Evolutionary conservation across 331 rosid species (phyloP), one percentile per base, ranked within the genome.

Genomic region (Saraca asoca): DNA sequence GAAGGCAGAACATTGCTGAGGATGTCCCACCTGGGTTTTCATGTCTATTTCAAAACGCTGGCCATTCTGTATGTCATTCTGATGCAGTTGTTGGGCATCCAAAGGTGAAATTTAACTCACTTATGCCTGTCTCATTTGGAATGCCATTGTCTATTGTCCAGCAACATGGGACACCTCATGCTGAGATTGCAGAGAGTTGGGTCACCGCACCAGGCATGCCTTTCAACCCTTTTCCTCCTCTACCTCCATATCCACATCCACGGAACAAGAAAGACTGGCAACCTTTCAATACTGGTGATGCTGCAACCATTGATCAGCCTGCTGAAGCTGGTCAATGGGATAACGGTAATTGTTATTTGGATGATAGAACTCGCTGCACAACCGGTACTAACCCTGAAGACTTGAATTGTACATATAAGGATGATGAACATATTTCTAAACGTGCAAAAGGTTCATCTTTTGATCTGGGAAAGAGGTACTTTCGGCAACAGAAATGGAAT

Each of bases 21-120:
- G 99, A 94, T 80, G 77, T 68, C 68, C 99, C 99, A 63, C 99
- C 99, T 5, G 99, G 99, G 46, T 94, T 94, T 81, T 90, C 98
- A 7, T 78, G 83, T 63, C 92, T 88, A 58, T 31, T 76, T 33
- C 73, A 54, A 66, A 73, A 56, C 71, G 72, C 33, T 38, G 46
- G 72, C 63, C 74, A 67, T 70, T 70, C 74, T 24, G 73, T 74
- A 69, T 43, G 74, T 68, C 59, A 79, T 69, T 34, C 71, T 16
- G 74, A 80, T 39, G 54, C 77, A 34, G 82, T 77, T 48, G 34
- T 78, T 18, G 96, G 97, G 77, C 83, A 75, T 58, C 93, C 84
- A 10, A 95, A 88, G 81, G 93, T 76, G 72, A 94, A 77, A 78
- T 94, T 86, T 45, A 69, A 78, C 72, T 86, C 91, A 75, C 74